Evolutionary conservation across 2,329 filamentous ascomycete species (phyloP), one percentile per base, ranked within the genome.

Genomic region (Trichophyton verrucosum): DNA sequence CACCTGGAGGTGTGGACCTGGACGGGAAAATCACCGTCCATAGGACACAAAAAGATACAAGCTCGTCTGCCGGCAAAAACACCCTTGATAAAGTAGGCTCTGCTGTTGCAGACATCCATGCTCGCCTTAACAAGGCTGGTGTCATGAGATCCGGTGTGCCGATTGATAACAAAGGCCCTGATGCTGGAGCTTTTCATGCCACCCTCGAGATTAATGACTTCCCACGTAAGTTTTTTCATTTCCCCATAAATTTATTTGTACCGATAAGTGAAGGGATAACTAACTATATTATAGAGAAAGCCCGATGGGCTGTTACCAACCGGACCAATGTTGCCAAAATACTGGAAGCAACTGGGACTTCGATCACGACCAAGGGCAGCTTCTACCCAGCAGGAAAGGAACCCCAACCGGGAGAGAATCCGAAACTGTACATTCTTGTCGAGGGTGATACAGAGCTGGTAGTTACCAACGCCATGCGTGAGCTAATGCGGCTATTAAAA

Each of bases 151-250:
- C 89, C 3, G 94, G 94, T 13, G 91, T 95, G 64, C 91, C 94
- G 6, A 95, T 96, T 71, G 94, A 99, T 78, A 99, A 99, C 77
- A 96, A 96, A 75, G 94, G 94, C 0, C 94, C 94, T 0, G 94
- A 99, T 73, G 94, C 94, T 2, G 94, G 94, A 58, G 91, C 91
- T 0, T 99, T 91, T 81, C 94, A 99, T 73, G 91, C 94, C 15
- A 97, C 92, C 3, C 81, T 99, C 64, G 94, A 97, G 75, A 99
- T 99, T 82, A 99, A 99, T 75, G 94, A 99, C 75, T 97, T 97
- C 75, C 94, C 94, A 38, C 94, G 78, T 80, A 77, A 75, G 78
- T 30, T 76, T 9, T 9, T 60, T 58, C 56, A 13, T 13, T 13
- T 11, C 11, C 33, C 33, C 9, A 11, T 38, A 4, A 38, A 38